Base-by-base conservation (phyloP, 345 rosid species). In the Diplotaxis tenuifolia region DNA sequence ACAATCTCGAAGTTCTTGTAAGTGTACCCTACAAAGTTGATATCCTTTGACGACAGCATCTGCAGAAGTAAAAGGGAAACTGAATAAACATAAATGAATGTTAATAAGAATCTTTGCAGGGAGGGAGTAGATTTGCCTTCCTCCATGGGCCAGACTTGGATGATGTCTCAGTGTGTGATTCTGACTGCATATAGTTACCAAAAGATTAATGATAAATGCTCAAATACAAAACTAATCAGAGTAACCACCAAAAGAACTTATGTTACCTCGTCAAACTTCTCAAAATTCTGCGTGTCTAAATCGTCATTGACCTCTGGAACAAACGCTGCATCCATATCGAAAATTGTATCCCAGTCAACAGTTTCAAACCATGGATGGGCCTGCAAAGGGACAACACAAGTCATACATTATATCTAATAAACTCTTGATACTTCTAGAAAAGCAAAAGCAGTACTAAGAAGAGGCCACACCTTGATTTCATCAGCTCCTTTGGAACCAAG, bases 241-340 rank as follows among this genome's bases (percentile, higher is more conserved):
- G 3, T 25, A 22, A 19, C 2, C 28, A 38, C 28, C 28, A 25
- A 25, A 32, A 57, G 2, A 67, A 36, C 45, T 31, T 16, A 34
- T 61, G 32, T 36, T 55, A 95, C 99, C 96, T 92, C 96, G 2
- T 95, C 99, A 81, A 95, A 87, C 74, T 88, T 95, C 62, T 90
- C 98, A 85, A 95, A 92, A 77, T 95, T 95, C 81, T 95, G 98
- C 58, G 98, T 92, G 81, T 95, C 98, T 71, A 95, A 81, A 72
- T 95, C 99, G 83, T 90, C 90, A 67, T 82, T 95, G 59, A 95
- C 99, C 80, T 84, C 97, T 21, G 99, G 99, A 70, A 88, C 80
- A 83, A 92, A 88, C 61, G 97, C 97, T 78, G 99, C 99, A 63
- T 95, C 99, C 90, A 90, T 85, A 72, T 83, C 89, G 53, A 86